Evolutionary conservation across 495 filamentous ascomycete genomes (phyloP).

Genomic region (Echria macrotheca): DNA sequence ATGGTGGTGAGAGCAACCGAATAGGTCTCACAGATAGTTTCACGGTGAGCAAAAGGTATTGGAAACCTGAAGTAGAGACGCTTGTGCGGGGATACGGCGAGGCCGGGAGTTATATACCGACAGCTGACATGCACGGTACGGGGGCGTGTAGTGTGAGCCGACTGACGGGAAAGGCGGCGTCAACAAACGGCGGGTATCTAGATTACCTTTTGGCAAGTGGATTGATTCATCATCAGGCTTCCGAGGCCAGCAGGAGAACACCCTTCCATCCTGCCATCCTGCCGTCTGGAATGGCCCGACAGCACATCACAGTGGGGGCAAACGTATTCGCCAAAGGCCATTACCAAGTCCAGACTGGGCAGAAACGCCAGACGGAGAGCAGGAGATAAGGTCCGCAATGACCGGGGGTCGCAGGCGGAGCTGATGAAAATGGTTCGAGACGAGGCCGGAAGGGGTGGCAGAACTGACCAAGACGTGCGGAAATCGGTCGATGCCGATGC

Average conservation of each 20-base stretch:
- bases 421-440: conserved; percentile 33
- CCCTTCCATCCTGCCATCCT: too few relatives aligned
- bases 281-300: neutral
- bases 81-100: neutral
- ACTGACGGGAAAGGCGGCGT: conserved; percentile 4
- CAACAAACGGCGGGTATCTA: neutral
- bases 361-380: neutral
- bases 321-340: neutral
- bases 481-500: conserved; percentile 33
- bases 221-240: conserved; percentile 18
- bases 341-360: conserved; percentile 3
- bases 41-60: too few relatives aligned
- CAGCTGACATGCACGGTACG: neutral
- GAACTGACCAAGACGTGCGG: conserved; percentile 16
- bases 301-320: conserved; percentile 1
- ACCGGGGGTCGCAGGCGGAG: conserved; percentile 19
- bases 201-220: too few relatives aligned
- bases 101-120: conserved; percentile 4
- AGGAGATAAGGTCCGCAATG: conserved; percentile 20
- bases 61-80: too few relatives aligned
- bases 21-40: neutral
- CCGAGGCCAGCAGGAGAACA: conserved; percentile 1
- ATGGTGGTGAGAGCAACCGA: too few relatives aligned
- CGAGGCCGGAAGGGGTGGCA: conserved; percentile 19
- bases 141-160: neutral